These are phyloP conservation scores for Thelonectria olida DNA, from an alignment of 2,329 filamentous ascomycete genomes.

Conservation along the genomic window DNA sequence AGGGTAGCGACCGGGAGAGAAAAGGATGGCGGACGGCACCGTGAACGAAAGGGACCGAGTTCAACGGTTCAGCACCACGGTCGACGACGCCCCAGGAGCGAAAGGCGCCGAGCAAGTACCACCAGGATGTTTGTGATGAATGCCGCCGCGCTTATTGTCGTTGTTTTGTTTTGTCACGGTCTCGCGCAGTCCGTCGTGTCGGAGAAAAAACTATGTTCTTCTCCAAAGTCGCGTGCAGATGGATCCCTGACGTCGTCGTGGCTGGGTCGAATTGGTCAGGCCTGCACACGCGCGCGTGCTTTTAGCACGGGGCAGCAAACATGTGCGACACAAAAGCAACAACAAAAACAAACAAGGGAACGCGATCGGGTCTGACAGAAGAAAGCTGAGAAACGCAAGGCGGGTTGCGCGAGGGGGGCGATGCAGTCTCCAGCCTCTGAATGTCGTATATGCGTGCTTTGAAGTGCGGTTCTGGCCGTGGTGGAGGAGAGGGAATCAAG, in stretches of 20 bases:
- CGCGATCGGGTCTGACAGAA: background rate
- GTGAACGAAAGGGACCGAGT: conserved; percentile 22
- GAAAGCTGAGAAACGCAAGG: background rate
- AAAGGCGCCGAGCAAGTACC: conserved; percentile 1
- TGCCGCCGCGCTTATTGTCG: background rate
- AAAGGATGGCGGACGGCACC: background rate
- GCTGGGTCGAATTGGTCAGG: conserved; percentile 35
- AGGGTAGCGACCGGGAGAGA: conserved; percentile 1
- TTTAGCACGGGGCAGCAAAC: conserved; percentile 20
- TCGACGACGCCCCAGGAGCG: background rate
- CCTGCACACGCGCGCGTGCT: conserved; percentile 30
- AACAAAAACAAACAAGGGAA: conserved; percentile 8
- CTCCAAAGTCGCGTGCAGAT: conserved; percentile 28
- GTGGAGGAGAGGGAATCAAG: conserved; percentile 15
- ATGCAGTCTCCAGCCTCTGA: conserved; percentile 22
- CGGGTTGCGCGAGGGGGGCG: conserved; percentile 10
- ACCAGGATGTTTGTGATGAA: background rate
- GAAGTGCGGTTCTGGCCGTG: conserved; percentile 13
- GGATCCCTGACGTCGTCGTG: conserved; percentile 32
- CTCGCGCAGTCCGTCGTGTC: conserved; percentile 25
- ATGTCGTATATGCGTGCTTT: conserved; percentile 14
- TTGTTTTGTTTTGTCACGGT: conserved; percentile 20
- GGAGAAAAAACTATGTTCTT: conserved; percentile 5
- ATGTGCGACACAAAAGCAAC: conserved; percentile 23
- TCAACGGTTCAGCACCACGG: conserved; percentile 7